Evolutionary conservation across 1,284 basidiomycete species (phyloP).

Genomic region (Apiotrichum porosum): DNA sequence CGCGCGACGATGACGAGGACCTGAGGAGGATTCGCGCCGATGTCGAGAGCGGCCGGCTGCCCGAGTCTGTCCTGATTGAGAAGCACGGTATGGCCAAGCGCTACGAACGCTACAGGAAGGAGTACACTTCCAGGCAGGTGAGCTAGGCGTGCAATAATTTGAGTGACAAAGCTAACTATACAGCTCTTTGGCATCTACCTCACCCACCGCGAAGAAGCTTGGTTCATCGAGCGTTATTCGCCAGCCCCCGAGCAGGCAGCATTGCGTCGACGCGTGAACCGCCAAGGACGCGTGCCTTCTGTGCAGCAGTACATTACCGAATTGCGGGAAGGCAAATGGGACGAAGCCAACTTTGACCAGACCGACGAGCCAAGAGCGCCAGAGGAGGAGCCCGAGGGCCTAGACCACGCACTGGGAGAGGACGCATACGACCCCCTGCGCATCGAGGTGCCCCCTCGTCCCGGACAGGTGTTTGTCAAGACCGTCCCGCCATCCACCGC

Average conservation of each 20-base stretch:
- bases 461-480: constrained; percentile 87
- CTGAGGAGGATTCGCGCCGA: constrained; percentile 25
- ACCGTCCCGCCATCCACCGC: constrained; percentile 87
- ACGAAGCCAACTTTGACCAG: constrained; percentile 54
- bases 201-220: constrained; percentile 80
- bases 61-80: constrained; percentile 56
- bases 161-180: background rate
- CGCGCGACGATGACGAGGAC: constrained; percentile 48
- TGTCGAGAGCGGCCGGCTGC: constrained; percentile 19
- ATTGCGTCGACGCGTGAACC: constrained; percentile 68
- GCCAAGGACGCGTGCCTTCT: constrained; percentile 72
- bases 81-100: constrained; percentile 56
- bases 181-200: constrained; percentile 80
- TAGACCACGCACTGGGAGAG: constrained; percentile 35
- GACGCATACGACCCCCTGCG: constrained; percentile 57
- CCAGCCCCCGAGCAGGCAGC: constrained; percentile 62
- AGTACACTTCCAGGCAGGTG: constrained; percentile 77
- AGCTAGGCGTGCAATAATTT: constrained; percentile 45
- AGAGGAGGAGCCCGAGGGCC: constrained; percentile 33
- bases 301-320: constrained; percentile 68
- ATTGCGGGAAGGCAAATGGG: constrained; percentile 74
- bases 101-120: constrained; percentile 89
- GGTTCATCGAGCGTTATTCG: constrained; percentile 93
- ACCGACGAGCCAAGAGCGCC: constrained; percentile 6
- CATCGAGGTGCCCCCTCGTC: constrained; percentile 66